Evolutionary conservation across 169 alveolate species (phyloP), one percentile per base, ranked within the genome.

Genomic region (Plasmodium gaboni): DNA sequence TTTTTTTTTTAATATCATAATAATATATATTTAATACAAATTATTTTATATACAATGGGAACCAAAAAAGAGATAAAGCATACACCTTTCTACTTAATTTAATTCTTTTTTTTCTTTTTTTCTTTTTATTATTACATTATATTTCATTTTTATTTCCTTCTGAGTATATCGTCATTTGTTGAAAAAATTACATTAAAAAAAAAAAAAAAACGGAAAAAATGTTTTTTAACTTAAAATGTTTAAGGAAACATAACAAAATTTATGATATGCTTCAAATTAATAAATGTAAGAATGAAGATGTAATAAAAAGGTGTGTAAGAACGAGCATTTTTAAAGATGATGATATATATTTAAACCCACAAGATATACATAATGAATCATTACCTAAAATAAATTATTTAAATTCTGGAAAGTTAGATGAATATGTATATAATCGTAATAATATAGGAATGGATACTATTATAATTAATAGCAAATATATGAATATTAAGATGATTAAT

Each of bases 401-500:
- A 26, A 83, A 68, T 42, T 38, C 67, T 68, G 78, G 73, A 19
- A 55, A 46, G 3, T 10, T 50, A 50, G 73, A 83, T 10, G 80
- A 83, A 10, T 22, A 42, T 32, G 86, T 83, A 12, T 68, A 63
- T 46, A 83, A 70, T 22, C 50, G 91, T 9, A 83, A 15, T 46
- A 83, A 83, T 17, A 73, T 83, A 68, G 91, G 91, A 1, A 83
- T 83, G 91, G 55, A 68, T 24, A 48, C 80, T 55, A 53, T 83
- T 28, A 61, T 83, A 59, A 42, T 83, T 24, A 53, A 69, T 50
- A 69, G 15, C n/a, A 83, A 83, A 22, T 83, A 83, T 55, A 69
- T 83, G 83, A 46, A 57, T 53, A 90, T 90, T 68, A 70, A 87
- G 60, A 88, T 78, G 24, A 53, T 92, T 17, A 88, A 91, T 26